phyloP scores from a whole-genome alignment of 306 rosid genomes.

The Fragaria iinumae region DNA sequence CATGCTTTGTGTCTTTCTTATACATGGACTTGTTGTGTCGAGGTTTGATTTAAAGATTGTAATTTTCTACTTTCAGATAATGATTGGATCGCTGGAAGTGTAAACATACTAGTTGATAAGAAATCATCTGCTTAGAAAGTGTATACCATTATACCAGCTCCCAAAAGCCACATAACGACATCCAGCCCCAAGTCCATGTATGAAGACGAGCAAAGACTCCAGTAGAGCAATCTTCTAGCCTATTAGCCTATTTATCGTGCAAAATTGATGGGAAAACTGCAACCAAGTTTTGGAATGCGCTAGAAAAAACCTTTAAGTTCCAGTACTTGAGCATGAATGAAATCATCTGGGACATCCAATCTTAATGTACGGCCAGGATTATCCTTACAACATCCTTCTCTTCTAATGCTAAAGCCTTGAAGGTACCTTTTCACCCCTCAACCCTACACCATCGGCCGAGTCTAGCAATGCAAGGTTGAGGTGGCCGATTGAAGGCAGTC shows the following conservation, averaged over 20 bases:
- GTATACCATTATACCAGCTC: not conserved
- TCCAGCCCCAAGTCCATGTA: not conserved
- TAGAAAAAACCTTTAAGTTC: not conserved
- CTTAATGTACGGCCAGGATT: no score
- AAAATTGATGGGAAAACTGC: not conserved
- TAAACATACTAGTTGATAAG: not conserved
- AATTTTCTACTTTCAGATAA: not conserved
- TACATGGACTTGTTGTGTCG: not conserved
- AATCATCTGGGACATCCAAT: no score
- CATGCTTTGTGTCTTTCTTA: not conserved
- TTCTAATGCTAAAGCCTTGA: no score
- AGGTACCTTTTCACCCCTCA: no score
- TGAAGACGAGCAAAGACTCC: not conserved
- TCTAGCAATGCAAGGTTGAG: no score
- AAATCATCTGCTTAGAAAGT: not conserved
- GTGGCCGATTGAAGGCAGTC: not conserved
- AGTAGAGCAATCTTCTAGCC: not conserved
- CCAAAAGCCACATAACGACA: not conserved
- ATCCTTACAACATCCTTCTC: no score
- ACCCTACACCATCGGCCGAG: no score
- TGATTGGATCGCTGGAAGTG: not conserved
- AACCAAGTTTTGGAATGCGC: not conserved
- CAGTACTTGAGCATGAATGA: not conserved
- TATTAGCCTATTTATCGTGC: not conserved
- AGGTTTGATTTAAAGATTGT: not conserved